A percentile compares a stretch with the other conserved stretches of the same genome.
These are phyloP conservation scores for Rhizoclosmatium globosum DNA, from an alignment of 192 early-diverging fungal genomes.

Conservation along the genomic window DNA sequence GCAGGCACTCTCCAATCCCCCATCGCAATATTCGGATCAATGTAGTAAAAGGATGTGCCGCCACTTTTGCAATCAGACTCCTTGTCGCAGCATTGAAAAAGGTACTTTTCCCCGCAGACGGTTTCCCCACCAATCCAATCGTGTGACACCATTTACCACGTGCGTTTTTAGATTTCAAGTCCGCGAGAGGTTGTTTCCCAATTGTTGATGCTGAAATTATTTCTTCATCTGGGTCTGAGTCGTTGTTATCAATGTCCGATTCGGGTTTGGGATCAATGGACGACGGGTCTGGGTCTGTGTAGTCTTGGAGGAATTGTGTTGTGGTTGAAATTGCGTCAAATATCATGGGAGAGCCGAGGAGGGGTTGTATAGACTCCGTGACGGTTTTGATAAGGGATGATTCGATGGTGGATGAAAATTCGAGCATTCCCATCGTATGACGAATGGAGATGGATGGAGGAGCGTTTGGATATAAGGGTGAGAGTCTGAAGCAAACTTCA, in stretches of 20 bases:
- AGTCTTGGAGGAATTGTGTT: constrained; percentile 27
- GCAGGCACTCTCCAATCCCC: constrained; percentile 28
- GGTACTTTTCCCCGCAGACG: constrained; percentile 40
- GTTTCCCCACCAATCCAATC: constrained; percentile 42
- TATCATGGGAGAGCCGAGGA: constrained; percentile 21
- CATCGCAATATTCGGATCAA: constrained; percentile 38
- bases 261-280: not conserved
- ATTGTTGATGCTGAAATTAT: not conserved
- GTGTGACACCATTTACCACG: constrained; percentile 39
- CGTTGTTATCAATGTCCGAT: not conserved
- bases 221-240: constrained; percentile 3
- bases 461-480: constrained; percentile 19
- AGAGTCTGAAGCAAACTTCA: constrained; percentile 13
- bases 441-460: not conserved
- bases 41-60: constrained; percentile 43
- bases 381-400: constrained; percentile 10
- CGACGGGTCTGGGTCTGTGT: not conserved
- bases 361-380: not conserved
- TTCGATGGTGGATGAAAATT: constrained; percentile 26
- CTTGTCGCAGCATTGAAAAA: constrained; percentile 44
- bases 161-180: constrained; percentile 36
- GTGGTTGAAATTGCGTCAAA: constrained; percentile 39
- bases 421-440: constrained; percentile 36
- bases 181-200: not conserved
- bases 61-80: constrained; percentile 29